These are phyloP conservation scores for Pseudomonodictys pantanalensis DNA, from an alignment of 495 filamentous ascomycete genomes.

Conservation along the genomic window DNA sequence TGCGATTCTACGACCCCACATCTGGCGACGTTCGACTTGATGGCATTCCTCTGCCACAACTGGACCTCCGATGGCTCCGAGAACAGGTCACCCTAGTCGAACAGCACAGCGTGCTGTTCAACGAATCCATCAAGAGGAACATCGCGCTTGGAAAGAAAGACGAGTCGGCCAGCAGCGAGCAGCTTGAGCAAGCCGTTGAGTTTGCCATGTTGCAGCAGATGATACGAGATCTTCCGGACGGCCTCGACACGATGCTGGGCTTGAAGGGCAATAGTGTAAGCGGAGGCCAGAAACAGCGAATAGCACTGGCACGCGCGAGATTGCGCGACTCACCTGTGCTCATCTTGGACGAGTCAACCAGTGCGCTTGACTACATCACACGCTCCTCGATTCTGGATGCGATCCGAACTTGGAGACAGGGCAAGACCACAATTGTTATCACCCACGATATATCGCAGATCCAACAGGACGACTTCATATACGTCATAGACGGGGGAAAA, in stretches of 20 bases:
- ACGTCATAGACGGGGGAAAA: slow-evolving; percentile 69
- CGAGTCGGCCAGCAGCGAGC: slow-evolving; percentile 45
- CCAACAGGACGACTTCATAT: slow-evolving; percentile 68
- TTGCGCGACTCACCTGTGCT: slow-evolving; percentile 46
- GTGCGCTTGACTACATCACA: slow-evolving; percentile 45
- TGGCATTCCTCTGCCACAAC: slow-evolving; percentile 55
- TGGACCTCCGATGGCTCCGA: slow-evolving; percentile 72
- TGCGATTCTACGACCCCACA: slow-evolving; percentile 68
- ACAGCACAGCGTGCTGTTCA: slow-evolving; percentile 79
- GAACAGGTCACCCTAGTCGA: slow-evolving; percentile 79
- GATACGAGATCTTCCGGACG: slow-evolving; percentile 67
- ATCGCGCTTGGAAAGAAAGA: slow-evolving; percentile 69
- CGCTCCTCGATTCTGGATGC: slow-evolving; percentile 41
- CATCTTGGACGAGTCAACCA: slow-evolving; percentile 48
- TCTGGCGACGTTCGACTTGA: slow-evolving; percentile 70
- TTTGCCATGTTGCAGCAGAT: slow-evolving; percentile 71
- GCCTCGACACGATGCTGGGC: slow-evolving; percentile 72
- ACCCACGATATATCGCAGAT: slow-evolving; percentile 90
- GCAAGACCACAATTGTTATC: slow-evolving; percentile 47
- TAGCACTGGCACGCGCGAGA: slow-evolving; percentile 44
- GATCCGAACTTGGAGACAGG: slow-evolving; percentile 42
- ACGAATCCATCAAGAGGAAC: slow-evolving; percentile 75
- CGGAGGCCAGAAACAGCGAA: slow-evolving; percentile 66
- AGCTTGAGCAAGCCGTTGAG: slow-evolving; percentile 58
- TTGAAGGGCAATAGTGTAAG: slow-evolving; percentile 68